Evolutionary conservation across 306 rosid genomes (phyloP).

Genomic region (Argentina anserina): DNA sequence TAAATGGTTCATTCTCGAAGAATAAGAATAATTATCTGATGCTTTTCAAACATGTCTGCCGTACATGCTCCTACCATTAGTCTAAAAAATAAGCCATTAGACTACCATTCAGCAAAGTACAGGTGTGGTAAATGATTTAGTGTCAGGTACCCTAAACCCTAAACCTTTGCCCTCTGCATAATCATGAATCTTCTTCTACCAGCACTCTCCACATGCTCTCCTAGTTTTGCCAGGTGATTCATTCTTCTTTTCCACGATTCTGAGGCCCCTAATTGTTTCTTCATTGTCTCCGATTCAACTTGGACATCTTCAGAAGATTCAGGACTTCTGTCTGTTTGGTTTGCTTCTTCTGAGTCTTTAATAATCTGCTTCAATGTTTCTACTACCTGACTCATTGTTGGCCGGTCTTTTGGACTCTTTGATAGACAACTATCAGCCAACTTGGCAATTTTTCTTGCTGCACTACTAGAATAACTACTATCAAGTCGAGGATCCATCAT

Average conservation of each 20-base stretch:
- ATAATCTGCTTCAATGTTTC: slow-evolving; percentile 62
- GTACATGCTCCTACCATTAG: not conserved
- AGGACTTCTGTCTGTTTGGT: slow-evolving; percentile 22
- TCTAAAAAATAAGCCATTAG: not conserved
- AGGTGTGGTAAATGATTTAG: not conserved
- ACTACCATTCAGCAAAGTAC: not conserved
- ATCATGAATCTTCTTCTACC: slow-evolving; percentile 66
- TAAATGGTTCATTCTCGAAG: not conserved
- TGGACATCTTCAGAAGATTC: slow-evolving; percentile 32
- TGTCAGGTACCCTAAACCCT: slow-evolving; percentile 7
- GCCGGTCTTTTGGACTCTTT: slow-evolving; percentile 70
- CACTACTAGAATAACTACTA: slow-evolving; percentile 40
- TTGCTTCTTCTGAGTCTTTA: slow-evolving; percentile 31
- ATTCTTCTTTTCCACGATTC: slow-evolving; percentile 67
- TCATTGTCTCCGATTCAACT: slow-evolving; percentile 26
- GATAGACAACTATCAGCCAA: slow-evolving; percentile 61
- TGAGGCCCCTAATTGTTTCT: slow-evolving; percentile 24
- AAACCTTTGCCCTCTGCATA: slow-evolving; percentile 58
- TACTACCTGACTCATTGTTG: slow-evolving; percentile 60
- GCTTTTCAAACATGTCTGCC: not conserved
- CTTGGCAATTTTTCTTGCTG: slow-evolving; percentile 46
- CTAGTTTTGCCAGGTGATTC: slow-evolving; percentile 80
- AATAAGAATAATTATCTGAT: not conserved
- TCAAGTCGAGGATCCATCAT: slow-evolving; percentile 69
- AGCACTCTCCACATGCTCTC: slow-evolving; percentile 61